Percentiles rank a stretch among this genome's conserved stretches.
Conservation (phyloP, 1,139 yeast genomes). For the Debaryomyces coudertii region DNA sequence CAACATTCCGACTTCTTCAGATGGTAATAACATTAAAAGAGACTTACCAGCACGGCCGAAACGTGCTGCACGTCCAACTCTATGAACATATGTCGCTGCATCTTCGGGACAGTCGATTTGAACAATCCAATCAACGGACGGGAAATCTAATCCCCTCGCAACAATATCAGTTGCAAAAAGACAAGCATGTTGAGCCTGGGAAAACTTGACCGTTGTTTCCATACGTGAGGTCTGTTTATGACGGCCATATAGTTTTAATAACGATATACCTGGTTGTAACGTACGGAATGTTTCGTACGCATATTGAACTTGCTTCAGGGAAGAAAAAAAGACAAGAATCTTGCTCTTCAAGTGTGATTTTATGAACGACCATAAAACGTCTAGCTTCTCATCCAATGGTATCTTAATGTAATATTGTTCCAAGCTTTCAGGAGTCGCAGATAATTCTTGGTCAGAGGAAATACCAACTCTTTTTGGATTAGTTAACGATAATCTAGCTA, state of each 20-base stretch:
- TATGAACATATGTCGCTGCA: conserved; percentile 89
- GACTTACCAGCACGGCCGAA: conserved; percentile 91
- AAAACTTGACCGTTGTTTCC: conserved; percentile 84
- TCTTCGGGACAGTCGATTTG: conserved; percentile 98
- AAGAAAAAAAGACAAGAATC: conserved; percentile 84
- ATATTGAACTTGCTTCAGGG: conserved; percentile 93
- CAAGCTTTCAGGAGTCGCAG: conserved; percentile 78
- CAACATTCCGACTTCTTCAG: conserved; percentile 80
- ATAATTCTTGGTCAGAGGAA: conserved; percentile 50
- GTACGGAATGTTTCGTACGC: conserved; percentile 90
- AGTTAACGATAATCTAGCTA: conserved; percentile 84
- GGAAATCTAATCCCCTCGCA: conserved; percentile 96
- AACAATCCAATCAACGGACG: conserved; percentile 96
- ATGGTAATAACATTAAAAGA: conserved; percentile 76
- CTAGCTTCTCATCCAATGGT: conserved; percentile 78
- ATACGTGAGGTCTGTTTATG: conserved; percentile 93
- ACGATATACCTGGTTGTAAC: conserved; percentile 93
- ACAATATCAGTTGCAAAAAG: conserved; percentile 95
- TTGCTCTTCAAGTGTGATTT: conserved; percentile 86
- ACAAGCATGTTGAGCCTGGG: conserved; percentile 85
- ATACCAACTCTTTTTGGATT: conserved; percentile 78
- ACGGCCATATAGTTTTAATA: conserved; percentile 90
- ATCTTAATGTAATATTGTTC: conserved; percentile 81
- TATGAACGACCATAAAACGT: conserved; percentile 85
- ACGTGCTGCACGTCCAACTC: conserved; percentile 96